Base-by-base conservation (phyloP, 345 rosid species). In the Firmiana major region DNA sequence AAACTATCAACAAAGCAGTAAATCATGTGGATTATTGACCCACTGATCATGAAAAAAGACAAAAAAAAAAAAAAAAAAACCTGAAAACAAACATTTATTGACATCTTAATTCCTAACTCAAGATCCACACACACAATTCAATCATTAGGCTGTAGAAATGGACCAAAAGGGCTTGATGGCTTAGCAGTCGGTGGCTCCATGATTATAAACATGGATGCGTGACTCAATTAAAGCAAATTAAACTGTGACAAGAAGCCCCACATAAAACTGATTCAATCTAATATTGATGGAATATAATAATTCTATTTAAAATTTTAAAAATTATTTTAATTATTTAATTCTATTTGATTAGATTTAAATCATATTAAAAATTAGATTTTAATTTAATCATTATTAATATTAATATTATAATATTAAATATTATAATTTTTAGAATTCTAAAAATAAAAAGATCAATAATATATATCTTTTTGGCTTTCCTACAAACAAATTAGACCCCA, bases 21-120 rank as follows among this genome's bases (percentile, higher is more conserved):
- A 58, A 48, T 69, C 58, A 48, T 16, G 73, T 28, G 73, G n/a
- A n/a, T n/a, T n/a, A 69, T 48, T 26, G 73, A 48, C 58, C 22
- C 40, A 26, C 22, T 26, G 24, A 24, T 68, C 21, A 46, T 24
- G 40, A 68, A 28, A 51, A 53, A 71, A 11, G 43, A 71, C 45
- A 51, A 17, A 45, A 9, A 53, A 71, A 16, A 71, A 31, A 1
- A 0, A 24, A 53, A 16, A 53, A 53, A 17, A 53, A 5, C 34
- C 34, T 16, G 6, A 54, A 54, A 54, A 19, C 3, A 19, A 16
- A 16, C 73, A 42, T 5, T 45, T 45, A 19, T 10, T 54, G 26
- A 12, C 63, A 45, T 21, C 31, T 53, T 24, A 21, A 55, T 53
- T 36, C 17, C 46, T 38, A 73, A 49, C 75, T 28, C 4, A 22